These are phyloP conservation scores for Salvia sclarea DNA, from an alignment of 305 asterid species.

Conservation along the genomic window DNA sequence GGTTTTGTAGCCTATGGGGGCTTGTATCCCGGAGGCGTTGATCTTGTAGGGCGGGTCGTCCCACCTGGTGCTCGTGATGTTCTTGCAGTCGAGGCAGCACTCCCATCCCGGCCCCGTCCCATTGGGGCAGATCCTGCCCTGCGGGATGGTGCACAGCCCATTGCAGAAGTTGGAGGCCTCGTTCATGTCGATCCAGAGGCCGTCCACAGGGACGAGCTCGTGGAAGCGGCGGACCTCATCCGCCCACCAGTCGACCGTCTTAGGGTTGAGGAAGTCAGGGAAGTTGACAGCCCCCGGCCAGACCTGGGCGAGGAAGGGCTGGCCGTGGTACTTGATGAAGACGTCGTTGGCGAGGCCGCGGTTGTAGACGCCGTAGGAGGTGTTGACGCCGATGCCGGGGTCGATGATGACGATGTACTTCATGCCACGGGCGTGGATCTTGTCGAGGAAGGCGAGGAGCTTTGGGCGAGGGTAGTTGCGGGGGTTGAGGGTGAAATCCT, in stretches of 20 bases:
- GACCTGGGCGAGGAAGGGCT: slow-evolving; percentile 85
- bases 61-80: slow-evolving; percentile 75
- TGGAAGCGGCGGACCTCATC: slow-evolving; percentile 81
- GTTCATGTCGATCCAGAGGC: slow-evolving; percentile 96
- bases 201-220: slow-evolving; percentile 89
- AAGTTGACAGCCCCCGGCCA: slow-evolving; percentile 98
- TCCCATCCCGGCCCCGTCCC: slow-evolving; percentile 95
- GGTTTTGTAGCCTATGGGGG: slow-evolving; percentile 84
- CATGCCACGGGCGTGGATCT: slow-evolving; percentile 84
- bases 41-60: slow-evolving; percentile 97
- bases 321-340: slow-evolving; percentile 75
- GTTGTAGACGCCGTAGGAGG: slow-evolving; percentile 65
- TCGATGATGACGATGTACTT: slow-evolving; percentile 82
- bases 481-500: slow-evolving; percentile 90
- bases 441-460: slow-evolving; percentile 69
- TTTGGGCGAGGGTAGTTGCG: slow-evolving; percentile 72
- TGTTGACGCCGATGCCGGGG: slow-evolving; percentile 85
- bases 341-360: slow-evolving; percentile 77
- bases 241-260: slow-evolving; percentile 85
- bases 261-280: slow-evolving; percentile 92
- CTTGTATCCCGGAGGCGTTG: slow-evolving; percentile 80
- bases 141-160: slow-evolving; percentile 82
- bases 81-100: slow-evolving; percentile 90
- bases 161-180: slow-evolving; percentile 84
- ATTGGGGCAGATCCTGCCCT: slow-evolving; percentile 64